These are phyloP conservation scores for Balamuthia mandrillaris DNA, from an alignment of 208 protist species.

Conservation along the genomic window DNA sequence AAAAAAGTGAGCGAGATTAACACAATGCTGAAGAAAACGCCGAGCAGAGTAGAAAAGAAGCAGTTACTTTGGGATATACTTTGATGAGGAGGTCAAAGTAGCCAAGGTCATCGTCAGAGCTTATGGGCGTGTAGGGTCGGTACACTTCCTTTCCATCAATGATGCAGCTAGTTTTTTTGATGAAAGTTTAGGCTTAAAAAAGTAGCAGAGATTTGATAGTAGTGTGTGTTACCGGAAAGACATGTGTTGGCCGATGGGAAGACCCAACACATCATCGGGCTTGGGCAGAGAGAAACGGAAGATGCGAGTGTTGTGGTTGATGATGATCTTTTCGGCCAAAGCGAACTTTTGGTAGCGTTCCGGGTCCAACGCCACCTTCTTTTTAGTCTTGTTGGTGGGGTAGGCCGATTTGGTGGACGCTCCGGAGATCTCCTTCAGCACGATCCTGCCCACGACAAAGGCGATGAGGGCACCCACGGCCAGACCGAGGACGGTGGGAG, in stretches of 20 bases:
- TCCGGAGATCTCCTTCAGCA: background rate
- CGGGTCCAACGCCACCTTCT: background rate
- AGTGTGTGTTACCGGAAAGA: slow-evolving; percentile 31
- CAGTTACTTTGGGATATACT: background rate
- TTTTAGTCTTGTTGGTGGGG: no score
- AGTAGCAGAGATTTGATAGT: no score
- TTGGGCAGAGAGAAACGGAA: slow-evolving; percentile 56
- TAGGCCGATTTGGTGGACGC: no score
- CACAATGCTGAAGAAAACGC: background rate
- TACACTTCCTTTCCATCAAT: slow-evolving; percentile 48
- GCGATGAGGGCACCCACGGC: background rate
- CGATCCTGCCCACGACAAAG: background rate
- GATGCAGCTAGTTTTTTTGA: no score
- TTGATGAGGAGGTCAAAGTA: slow-evolving; percentile 62
- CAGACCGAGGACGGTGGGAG: background rate
- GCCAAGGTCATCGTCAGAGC: slow-evolving; percentile 41
- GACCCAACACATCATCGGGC: slow-evolving; percentile 30
- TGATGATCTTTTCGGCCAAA: background rate
- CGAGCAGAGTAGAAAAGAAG: background rate
- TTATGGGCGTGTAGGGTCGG: slow-evolving; percentile 60
- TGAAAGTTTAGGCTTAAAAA: no score
- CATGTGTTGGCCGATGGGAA: slow-evolving; percentile 51
- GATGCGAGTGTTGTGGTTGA: slow-evolving; percentile 50
- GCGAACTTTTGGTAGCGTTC: background rate
- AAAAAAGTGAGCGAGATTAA: slow-evolving; percentile 3